Conservation (phyloP, 2,329 filamentous ascomycete genomes). For the Cyphellophora europaea region DNA sequence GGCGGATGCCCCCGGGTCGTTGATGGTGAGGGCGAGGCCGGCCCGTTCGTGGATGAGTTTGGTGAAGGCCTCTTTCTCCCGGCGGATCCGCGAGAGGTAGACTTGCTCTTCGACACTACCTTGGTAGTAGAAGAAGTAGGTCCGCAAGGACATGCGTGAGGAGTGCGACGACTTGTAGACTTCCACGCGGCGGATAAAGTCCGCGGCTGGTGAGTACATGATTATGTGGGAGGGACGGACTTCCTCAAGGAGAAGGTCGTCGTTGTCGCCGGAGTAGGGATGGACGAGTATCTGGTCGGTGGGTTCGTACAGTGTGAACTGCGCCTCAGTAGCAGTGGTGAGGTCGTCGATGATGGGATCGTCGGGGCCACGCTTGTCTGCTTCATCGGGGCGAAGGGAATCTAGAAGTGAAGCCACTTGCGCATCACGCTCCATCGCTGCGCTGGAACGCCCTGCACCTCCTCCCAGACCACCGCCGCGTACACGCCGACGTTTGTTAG, state of each 20-base stretch:
- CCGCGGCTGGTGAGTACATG: constrained; percentile 95
- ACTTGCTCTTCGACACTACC: constrained; percentile 92
- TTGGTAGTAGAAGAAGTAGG: constrained; percentile 96
- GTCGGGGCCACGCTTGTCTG: constrained; percentile 52
- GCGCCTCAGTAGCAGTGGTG: constrained; percentile 66
- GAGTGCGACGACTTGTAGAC: constrained; percentile 87
- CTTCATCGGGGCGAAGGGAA: constrained; percentile 71
- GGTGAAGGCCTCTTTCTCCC: constrained; percentile 94
- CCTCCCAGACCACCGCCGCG: constrained; percentile 64
- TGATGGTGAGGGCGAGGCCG: constrained; percentile 80
- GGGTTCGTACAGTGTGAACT: constrained; percentile 86
- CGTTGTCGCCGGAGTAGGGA: constrained; percentile 89
- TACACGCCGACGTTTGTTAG: constrained; percentile 77
- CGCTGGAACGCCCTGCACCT: constrained; percentile 46
- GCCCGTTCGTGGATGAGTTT: constrained; percentile 89
- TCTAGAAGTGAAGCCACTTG: constrained; percentile 77
- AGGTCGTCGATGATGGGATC: constrained; percentile 71
- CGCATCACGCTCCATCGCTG: constrained; percentile 70
- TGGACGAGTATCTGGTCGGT: constrained; percentile 81
- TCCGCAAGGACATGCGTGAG: constrained; percentile 53
- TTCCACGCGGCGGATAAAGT: constrained; percentile 89
- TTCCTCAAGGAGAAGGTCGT: constrained; percentile 94
- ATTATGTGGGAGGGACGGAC: constrained; percentile 87
- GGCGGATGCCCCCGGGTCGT: constrained; percentile 55
- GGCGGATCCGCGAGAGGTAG: constrained; percentile 79